phyloP scores from a whole-genome alignment of 768 basidiomycete species.

The Pulveroboletus sp. region DNA sequence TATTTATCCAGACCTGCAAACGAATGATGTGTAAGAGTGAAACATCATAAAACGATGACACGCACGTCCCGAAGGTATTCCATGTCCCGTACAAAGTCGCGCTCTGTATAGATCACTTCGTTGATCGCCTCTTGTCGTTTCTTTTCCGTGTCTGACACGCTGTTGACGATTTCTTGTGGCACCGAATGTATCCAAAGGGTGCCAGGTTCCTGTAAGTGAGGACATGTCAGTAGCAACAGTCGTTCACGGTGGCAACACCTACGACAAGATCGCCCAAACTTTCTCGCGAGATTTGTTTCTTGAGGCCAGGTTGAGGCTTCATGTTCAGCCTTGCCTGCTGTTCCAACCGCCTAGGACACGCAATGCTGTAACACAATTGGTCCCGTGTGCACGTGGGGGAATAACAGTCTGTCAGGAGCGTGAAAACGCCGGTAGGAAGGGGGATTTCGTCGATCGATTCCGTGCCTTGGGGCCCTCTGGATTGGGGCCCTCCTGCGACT shows the following conservation, averaged over 20 bases:
- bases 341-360: constrained; percentile 90
- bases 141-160: constrained; percentile 91
- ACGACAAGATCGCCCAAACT: constrained; percentile 80
- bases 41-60: constrained; percentile 1
- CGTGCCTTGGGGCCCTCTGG: constrained; percentile 37
- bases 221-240: constrained; percentile 6
- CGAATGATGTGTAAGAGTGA: constrained; percentile 1
- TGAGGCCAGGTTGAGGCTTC: constrained; percentile 88
- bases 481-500: constrained; percentile 16
- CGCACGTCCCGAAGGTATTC: constrained; percentile 95
- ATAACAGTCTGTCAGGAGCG: constrained; percentile 94
- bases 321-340: constrained; percentile 94
- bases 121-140: constrained; percentile 97
- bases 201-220: constrained; percentile 63
- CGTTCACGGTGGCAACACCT: constrained; percentile 13
- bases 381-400: constrained; percentile 96
- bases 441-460: constrained; percentile 58
- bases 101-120: constrained; percentile 90
- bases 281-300: constrained; percentile 79
- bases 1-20: constrained; percentile 82
- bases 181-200: constrained; percentile 96
- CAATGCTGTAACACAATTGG: constrained; percentile 95
- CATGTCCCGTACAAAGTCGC: constrained; percentile 97
- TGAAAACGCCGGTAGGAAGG: constrained; percentile 92
- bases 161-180: constrained; percentile 89